Evolutionary conservation across 306 rosid species (phyloP), one percentile per base, ranked within the genome.

Genomic region (Lathyrus oleraceus): DNA sequence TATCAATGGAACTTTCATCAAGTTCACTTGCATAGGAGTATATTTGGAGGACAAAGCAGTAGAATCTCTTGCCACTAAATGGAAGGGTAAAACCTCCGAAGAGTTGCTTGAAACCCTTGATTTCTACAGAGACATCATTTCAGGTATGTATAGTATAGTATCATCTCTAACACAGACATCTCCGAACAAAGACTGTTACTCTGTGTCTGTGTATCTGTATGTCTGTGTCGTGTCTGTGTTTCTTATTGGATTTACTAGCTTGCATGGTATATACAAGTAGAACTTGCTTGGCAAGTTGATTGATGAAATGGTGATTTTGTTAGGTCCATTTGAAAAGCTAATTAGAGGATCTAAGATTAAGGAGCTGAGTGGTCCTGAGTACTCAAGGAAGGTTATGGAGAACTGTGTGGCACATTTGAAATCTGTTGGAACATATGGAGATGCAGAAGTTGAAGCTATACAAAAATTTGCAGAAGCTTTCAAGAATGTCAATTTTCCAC

Each of bases 1-100:
- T 36, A 87, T 93, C 32, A 81, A 79, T 27, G 97, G 91, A 16
- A 80, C 83, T 3, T 81, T 87, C 66, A 84, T 87, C 6, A 88
- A 90, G 81, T 82, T 93, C 87, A 90, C 98, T 5, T 85, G 82
- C 69, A 93, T 93, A 5, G 97, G 89, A 1, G 89, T 93, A 3
- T 93, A 93, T 53, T 59, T 93, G 74, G 98, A 93, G 81, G 85
- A 81, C 14, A 71, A 30, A 27, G 91, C 90, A 14, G 82, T 88
- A 47, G 60, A 82, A 17, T 78, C 65, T 30, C 90, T 93, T 0
- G 75, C 97, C 64, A 38, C 51, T 0, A 93, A 85, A 71, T 90
- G 98, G 98, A 83, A 75, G 44, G 94, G 89, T 4, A 88, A 85
- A 81, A 49, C 60, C 13, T 76, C 79, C 0, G 48, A 80, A 43